Evolutionary conservation across 768 basidiomycete species (phyloP), one percentile per base, ranked within the genome.

Genomic region (Xerocomus spinulosus): DNA sequence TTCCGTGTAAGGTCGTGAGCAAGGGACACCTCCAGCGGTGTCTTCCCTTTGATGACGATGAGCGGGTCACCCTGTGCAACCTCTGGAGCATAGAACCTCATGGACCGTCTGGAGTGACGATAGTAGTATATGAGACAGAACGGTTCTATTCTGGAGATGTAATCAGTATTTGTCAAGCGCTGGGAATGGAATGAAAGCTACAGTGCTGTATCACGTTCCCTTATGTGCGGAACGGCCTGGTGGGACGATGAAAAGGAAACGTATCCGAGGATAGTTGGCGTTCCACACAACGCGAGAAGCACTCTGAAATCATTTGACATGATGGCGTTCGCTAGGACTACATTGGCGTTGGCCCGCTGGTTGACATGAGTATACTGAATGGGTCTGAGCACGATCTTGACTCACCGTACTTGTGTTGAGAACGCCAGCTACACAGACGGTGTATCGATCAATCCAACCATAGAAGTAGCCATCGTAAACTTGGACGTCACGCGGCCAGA

Each of bases 11-110:
- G 74, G 46, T 73, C 72, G 32, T 73, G 68, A 14, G 58, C 51
- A n/a, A 72, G 56, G 30, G 67, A 64, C 14, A 49, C 61, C 26
- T 62, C 55, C 54, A 57, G 64, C 9, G 58, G 59, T 38, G 55
- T 58, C 39, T 48, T 62, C 28, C 20, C 37, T 41, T 50, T 56
- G 44, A 46, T 29, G 37, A 35, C 61, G 12, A 44, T 9, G 10
- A 20, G 64, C 43, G 46, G n/a, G 12, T 32, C 26, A 56, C 66
- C 52, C 32, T 67, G 61, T 12, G 58, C 59, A 4, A 67, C 62
- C 41, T 74, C 69, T 18, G 85, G 61, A 0, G 79, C 66, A 55
- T 89, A 83, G 53, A 84, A 87, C n/a, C 85, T 76, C 49, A 87
- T 68, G 4, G 80, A 78, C 6, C 67, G 63, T 15, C 70, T 64